Percentiles rank a stretch among this genome's conserved stretches.
Evolutionary conservation across 805 yeast species (phyloP).

Genomic region (Ogataea saltuana): DNA sequence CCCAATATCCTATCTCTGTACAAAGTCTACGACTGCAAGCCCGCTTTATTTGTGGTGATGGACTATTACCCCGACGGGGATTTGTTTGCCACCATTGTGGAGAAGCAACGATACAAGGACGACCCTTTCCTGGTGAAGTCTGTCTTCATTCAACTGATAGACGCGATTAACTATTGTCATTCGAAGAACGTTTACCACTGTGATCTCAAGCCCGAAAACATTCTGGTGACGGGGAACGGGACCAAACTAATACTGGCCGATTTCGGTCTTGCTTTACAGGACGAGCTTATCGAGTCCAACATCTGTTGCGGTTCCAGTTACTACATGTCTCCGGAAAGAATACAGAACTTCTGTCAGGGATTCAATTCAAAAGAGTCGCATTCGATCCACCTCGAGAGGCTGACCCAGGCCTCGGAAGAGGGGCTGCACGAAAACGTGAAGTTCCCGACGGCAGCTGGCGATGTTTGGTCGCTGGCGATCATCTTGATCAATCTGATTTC

Average conservation of each 20-base stretch:
- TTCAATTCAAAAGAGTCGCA: conserved; percentile 35
- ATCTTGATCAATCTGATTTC: conserved; percentile 78
- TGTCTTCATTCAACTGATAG: conserved; percentile 73
- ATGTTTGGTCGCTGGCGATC: conserved; percentile 85
- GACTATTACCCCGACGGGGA: conserved; percentile 88
- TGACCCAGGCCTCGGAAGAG: conserved; percentile 24
- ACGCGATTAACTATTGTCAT: conserved; percentile 83
- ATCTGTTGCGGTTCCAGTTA: conserved; percentile 84
- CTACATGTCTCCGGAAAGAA: conserved; percentile 91
- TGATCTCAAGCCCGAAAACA: conserved; percentile 94
- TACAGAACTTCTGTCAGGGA: conserved; percentile 42
- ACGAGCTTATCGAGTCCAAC: conserved; percentile 58
- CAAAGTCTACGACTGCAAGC: conserved; percentile 63
- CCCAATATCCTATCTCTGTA: conserved; percentile 77
- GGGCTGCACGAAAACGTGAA: conserved; percentile 35
- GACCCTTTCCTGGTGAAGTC: conserved; percentile 53
- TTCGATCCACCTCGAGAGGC: conserved; percentile 33
- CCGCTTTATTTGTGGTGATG: conserved; percentile 71
- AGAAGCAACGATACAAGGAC: conserved; percentile 57
- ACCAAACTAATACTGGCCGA: conserved; percentile 68
- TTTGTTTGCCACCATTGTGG: conserved; percentile 82
- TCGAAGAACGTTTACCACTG: conserved; percentile 84
- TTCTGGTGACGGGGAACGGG: conserved; percentile 64
- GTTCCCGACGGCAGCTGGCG: conserved; percentile 73
- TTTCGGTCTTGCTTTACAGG: conserved; percentile 82